Evolutionary conservation across 116 monocot species (phyloP), one percentile per base, ranked within the genome.

Genomic region (Zostera marina): DNA sequence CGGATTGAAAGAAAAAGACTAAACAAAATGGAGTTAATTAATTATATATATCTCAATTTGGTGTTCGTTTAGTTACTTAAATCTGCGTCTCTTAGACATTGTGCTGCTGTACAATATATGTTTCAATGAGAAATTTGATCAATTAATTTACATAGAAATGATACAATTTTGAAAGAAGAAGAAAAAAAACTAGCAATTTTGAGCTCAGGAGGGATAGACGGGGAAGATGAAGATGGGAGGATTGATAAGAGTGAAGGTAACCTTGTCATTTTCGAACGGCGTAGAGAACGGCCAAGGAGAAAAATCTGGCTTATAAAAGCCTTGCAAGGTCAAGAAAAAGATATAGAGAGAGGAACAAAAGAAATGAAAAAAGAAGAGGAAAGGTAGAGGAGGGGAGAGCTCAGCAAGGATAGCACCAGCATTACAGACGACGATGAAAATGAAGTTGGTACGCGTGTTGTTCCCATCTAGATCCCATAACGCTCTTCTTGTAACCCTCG

Each of bases 291-390:
- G 0, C 2, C 8, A 39, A 0, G 0, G 9, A 56, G 17, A n/a
- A 40, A 0, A 7, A 0, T 7, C 0, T 38, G 7, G 1, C 7
- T 0, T 0, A 3, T 0, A 59, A 5, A 59, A 43, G 42, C 9
- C 59, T 59, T 44, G 44, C 59, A 59, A 59, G 59, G 59, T 44
- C 59, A 59, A 59, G 41, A 59, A 59, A 59, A 42, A 59, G 0
- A 26, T 0, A 26, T 8, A 5, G 0, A 42, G 0, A 14, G 1
- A 42, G 4, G n/a, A n/a, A n/a, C n/a, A n/a, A n/a, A n/a, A n/a
- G n/a, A n/a, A n/a, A n/a, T n/a, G n/a, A n/a, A n/a, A n/a, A n/a
- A 2, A 44, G 1, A 5, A 6, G 5, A 0, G 21, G 38, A 20
- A 41, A 11, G 24, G 0, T 0, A 17, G 0, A 4, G 10, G 15